These are phyloP conservation scores for Gillenia trifoliata DNA, from an alignment of 306 rosid genomes.

Conservation along the genomic window DNA sequence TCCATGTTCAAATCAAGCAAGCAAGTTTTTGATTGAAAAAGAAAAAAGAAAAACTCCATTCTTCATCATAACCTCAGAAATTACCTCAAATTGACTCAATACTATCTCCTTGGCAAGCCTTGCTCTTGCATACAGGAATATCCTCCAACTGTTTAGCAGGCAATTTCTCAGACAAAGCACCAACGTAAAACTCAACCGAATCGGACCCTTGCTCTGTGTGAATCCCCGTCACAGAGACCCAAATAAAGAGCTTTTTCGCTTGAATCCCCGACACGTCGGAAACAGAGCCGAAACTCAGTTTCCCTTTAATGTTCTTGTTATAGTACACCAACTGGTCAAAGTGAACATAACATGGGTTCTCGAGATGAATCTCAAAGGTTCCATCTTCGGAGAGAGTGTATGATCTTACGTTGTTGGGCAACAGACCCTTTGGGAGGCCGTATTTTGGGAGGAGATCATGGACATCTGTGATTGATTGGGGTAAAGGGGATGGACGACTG, in stretches of 20 bases:
- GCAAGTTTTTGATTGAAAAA: neutral
- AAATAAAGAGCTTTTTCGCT: conserved; percentile 51
- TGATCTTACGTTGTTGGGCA: conserved; percentile 57
- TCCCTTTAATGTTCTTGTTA: conserved; percentile 40
- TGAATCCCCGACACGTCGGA: conserved; percentile 60
- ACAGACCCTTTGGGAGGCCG: conserved; percentile 66
- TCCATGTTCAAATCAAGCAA: neutral
- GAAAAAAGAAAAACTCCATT: neutral
- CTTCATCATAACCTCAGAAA: neutral
- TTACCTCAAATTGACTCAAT: conserved; percentile 26
- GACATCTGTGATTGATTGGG: conserved; percentile 28
- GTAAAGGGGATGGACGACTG: conserved; percentile 5
- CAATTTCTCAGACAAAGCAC: conserved; percentile 49
- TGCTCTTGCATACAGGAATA: conserved; percentile 37
- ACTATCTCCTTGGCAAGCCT: conserved; percentile 1
- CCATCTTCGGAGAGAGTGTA: conserved; percentile 57
- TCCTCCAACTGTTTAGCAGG: conserved; percentile 41
- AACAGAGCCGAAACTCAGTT: conserved; percentile 41
- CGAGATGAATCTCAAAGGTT: conserved; percentile 39
- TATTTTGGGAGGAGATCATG: conserved; percentile 57
- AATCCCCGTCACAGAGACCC: conserved; percentile 61
- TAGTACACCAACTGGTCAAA: conserved; percentile 49
- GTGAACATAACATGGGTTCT: conserved; percentile 47
- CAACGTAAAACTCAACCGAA: conserved; percentile 46
- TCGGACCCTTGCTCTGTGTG: conserved; percentile 27